Evolutionary conservation across 164 flowering plant species (phyloP), one percentile per base, ranked within the genome.

Genomic region (Amborella trichopoda): DNA sequence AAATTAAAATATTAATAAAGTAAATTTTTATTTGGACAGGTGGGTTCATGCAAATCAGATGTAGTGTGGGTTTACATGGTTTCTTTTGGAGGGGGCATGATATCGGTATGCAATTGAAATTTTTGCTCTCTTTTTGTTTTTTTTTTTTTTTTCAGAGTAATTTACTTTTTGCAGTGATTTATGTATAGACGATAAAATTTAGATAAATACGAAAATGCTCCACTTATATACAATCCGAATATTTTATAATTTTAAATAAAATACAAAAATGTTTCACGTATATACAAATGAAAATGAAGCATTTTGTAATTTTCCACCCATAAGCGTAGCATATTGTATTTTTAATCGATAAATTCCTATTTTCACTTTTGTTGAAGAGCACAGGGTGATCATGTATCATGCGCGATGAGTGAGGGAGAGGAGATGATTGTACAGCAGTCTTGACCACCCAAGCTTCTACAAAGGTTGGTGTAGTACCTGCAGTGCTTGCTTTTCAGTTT

Each of bases 41-140:
- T 71, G 63, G 93, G 79, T 55, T 46, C 73, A 12, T 73, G 75
- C 26, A 56, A 67, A 28, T 68, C 56, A 20, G 95, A 91, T 69
- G 81, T 77, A 47, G 86, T 84, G 37, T 91, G 99, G 96, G 76
- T 91, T 68, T 91, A 87, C 74, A 67, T 66, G 50, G 68, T 87
- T 69, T 77, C 88, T 51, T 91, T 84, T 66, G 99, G 96, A 38
- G 99, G 99, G 13, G 99, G 99, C 50, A 65, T 91, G 20, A 95
- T 91, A 52, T 87, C 96, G 68, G 99, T 91, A 80, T 46, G 71
- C 47, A 5, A 21, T n/a, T 50, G 10, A 32, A 17, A 28, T 39
- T 44, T 19, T 42, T 39, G 20, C 49, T 40, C 25, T 63, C 26
- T 22, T 30, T 28, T 2, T 34, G 1, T 20, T 22, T 5, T 38